Percentiles rank a stretch among this genome's conserved stretches.
Conservation (phyloP, 148 eudicot species). For the Pouteria glomerata region DNA sequence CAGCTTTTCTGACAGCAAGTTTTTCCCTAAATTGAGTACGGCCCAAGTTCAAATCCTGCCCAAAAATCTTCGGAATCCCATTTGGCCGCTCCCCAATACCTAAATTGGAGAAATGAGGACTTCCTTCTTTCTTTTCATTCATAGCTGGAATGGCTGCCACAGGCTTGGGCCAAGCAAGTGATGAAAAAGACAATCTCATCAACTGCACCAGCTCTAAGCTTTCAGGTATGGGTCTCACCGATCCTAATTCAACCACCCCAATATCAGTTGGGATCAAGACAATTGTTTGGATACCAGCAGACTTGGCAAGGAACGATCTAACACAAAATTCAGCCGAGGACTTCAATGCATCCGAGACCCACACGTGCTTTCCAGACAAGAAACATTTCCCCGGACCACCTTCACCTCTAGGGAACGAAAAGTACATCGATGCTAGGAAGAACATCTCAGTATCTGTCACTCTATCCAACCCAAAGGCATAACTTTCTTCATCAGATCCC, state of each 20-base stretch:
- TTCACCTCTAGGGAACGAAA: conserved; percentile 58
- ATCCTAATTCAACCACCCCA: conserved; percentile 89
- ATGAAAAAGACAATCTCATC: conserved; percentile 42
- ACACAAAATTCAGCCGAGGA: conserved; percentile 56
- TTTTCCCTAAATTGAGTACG: conserved; percentile 51
- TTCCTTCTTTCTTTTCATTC: conserved; percentile 35
- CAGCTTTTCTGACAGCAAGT: conserved; percentile 57
- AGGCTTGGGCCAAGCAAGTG: conserved; percentile 31
- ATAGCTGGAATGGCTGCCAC: conserved; percentile 18
- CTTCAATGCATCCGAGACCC: conserved; percentile 54
- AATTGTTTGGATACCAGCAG: conserved; percentile 73
- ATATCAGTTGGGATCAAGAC: conserved; percentile 77
- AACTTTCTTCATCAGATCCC: conserved; percentile 73
- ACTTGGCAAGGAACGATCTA: conserved; percentile 62
- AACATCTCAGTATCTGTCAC: conserved; percentile 90
- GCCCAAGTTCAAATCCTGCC: conserved; percentile 42
- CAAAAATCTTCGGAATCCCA: conserved; percentile 55
- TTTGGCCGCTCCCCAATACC: conserved; percentile 18
- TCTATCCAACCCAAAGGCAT: conserved; percentile 72
- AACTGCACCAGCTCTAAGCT: conserved; percentile 40
- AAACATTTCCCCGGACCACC: conserved; percentile 77
- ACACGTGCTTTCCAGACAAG: conserved; percentile 51
- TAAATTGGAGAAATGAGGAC: conserved; percentile 15
- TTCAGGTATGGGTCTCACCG: conserved; percentile 54
- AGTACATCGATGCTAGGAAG: conserved; percentile 81